These are phyloP conservation scores for Eutrema heterophyllum DNA, from an alignment of 345 rosid genomes.

Conservation along the genomic window DNA sequence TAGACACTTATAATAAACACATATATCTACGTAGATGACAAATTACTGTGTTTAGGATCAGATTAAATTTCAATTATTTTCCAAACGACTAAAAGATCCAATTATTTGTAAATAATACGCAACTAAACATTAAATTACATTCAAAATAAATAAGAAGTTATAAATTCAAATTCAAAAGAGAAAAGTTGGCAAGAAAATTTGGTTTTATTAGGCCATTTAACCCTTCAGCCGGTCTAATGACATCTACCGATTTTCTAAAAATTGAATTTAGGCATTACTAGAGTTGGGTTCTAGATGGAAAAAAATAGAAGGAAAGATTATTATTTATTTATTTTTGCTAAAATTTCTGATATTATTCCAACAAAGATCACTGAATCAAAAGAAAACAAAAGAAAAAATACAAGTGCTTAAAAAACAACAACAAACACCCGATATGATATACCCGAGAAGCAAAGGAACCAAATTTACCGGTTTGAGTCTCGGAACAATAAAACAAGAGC, in stretches of 20 bases:
- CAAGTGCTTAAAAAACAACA: too few relatives aligned
- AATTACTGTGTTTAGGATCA: not conserved
- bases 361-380: too few relatives aligned
- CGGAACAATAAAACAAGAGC: too few relatives aligned
- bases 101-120: not conserved
- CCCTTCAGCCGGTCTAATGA: slow-evolving; percentile 7
- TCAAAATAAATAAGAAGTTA: not conserved
- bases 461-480: too few relatives aligned
- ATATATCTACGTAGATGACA: not conserved
- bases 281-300: not conserved
- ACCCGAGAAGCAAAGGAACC: too few relatives aligned
- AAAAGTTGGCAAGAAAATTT: slow-evolving; percentile 12
- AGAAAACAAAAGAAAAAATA: too few relatives aligned
- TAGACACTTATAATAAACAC: not conserved
- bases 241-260: slow-evolving; percentile 1
- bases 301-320: too few relatives aligned
- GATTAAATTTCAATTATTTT: not conserved
- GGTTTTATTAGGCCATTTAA: slow-evolving; percentile 14
- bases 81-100: too few relatives aligned
- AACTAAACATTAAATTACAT: not conserved
- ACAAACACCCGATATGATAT: too few relatives aligned
- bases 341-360: too few relatives aligned
- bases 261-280: not conserved
- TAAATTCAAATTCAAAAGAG: not conserved
- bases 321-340: too few relatives aligned